A percentile compares a stretch with the other conserved stretches of the same genome.
phyloP scores from a whole-genome alignment of 495 filamentous ascomycete genomes.

The Penicillium parvum region DNA sequence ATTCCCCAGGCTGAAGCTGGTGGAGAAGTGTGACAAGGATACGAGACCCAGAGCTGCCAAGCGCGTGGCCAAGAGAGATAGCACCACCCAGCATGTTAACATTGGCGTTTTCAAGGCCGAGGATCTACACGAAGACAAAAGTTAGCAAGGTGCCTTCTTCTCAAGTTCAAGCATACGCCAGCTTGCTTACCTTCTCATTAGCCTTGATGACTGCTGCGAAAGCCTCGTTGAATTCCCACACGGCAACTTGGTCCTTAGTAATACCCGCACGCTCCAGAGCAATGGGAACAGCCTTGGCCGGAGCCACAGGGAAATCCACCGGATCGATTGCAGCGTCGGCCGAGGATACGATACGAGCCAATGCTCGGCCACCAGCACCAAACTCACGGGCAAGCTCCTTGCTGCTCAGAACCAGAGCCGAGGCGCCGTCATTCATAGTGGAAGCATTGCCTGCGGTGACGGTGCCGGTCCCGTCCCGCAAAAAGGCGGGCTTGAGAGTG shows the following conservation, averaged over 20 bases:
- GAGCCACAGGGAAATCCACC: slow-evolving; percentile 92
- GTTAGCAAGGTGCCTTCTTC: slow-evolving; percentile 16
- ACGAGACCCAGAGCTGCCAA: slow-evolving; percentile 89
- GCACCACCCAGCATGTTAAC: slow-evolving; percentile 90
- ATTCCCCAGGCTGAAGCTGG: slow-evolving; percentile 84
- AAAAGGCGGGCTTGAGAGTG: slow-evolving; percentile 85
- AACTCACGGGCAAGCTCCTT: slow-evolving; percentile 71
- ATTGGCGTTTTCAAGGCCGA: slow-evolving; percentile 67
- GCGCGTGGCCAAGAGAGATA: slow-evolving; percentile 87
- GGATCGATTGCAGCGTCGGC: slow-evolving; percentile 92
- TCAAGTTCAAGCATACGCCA: not conserved
- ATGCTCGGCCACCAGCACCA: slow-evolving; percentile 64
- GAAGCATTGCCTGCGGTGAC: slow-evolving; percentile 93
- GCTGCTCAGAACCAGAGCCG: slow-evolving; percentile 80
- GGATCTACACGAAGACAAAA: slow-evolving; percentile 51
- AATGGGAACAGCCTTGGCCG: slow-evolving; percentile 85
- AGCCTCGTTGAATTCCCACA: slow-evolving; percentile 99
- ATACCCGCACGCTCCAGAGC: slow-evolving; percentile 87
- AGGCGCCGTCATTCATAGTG: slow-evolving; percentile 90
- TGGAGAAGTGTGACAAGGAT: slow-evolving; percentile 90
- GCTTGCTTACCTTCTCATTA: slow-evolving; percentile 68
- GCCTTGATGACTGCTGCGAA: slow-evolving; percentile 96
- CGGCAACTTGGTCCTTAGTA: slow-evolving; percentile 77
- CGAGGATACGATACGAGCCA: slow-evolving; percentile 78
- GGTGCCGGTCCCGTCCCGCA: slow-evolving; percentile 76